Evolutionary conservation across 2,329 filamentous ascomycete species (phyloP).

Genomic region (Septoria linicola): DNA sequence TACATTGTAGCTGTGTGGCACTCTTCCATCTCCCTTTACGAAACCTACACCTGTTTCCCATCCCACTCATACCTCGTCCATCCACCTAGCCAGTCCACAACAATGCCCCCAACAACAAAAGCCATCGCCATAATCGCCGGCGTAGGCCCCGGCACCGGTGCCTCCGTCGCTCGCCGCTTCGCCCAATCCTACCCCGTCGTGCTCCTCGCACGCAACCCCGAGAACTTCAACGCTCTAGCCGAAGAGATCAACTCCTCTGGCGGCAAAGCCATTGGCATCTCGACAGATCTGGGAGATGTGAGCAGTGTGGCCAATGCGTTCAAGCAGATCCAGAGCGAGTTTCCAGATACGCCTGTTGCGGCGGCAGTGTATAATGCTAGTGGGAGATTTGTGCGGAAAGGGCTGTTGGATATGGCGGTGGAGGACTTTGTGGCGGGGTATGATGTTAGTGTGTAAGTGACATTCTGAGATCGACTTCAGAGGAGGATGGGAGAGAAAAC

Average conservation of each 20-base stretch:
- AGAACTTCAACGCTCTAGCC: conserved; percentile 65
- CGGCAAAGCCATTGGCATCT: conserved; percentile 69
- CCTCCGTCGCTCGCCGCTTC: conserved; percentile 60
- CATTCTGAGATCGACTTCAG: too few relatives aligned
- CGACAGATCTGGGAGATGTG: conserved; percentile 61
- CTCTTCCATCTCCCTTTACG: too few relatives aligned
- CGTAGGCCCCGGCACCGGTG: conserved; percentile 70
- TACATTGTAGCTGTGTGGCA: not conserved
- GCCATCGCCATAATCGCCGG: conserved; percentile 70
- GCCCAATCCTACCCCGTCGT: conserved; percentile 68
- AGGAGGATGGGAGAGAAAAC: too few relatives aligned
- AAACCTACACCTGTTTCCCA: too few relatives aligned
- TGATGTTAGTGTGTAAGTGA: conserved; percentile 51
- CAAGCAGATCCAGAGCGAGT: conserved; percentile 59
- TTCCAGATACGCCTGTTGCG: conserved; percentile 46
- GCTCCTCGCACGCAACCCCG: conserved; percentile 67
- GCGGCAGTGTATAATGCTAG: conserved; percentile 69
- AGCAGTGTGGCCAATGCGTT: conserved; percentile 60
- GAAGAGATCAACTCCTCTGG: conserved; percentile 66
- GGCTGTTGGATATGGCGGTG: conserved; percentile 60
- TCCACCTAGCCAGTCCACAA: not conserved
- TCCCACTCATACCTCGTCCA: not conserved
- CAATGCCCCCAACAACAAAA: conserved; percentile 5
- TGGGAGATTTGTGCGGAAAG: conserved; percentile 58
- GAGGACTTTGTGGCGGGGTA: conserved; percentile 56